Percentiles rank a stretch among this genome's conserved stretches.
Conservation (phyloP, 768 basidiomycete species). For the Ramaria rubella region DNA sequence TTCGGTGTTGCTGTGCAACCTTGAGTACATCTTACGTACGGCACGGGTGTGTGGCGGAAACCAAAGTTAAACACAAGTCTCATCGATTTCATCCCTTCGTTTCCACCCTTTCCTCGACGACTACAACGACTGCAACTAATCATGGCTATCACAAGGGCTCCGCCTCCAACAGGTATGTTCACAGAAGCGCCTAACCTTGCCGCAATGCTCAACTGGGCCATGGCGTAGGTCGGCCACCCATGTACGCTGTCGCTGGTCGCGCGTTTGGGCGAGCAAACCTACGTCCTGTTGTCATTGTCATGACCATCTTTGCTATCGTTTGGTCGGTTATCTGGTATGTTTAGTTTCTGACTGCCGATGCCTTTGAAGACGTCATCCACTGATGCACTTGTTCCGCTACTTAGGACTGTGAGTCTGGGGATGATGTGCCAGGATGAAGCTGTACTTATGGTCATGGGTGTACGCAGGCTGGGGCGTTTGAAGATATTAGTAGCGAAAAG, state of each 20-base stretch:
- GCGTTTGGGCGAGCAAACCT: constrained; percentile 8
- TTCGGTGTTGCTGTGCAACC: too few species aligned
- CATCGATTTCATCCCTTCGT: background rate
- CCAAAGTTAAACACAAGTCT: too few species aligned
- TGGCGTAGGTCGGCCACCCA: constrained; percentile 5
- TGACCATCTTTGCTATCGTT: background rate
- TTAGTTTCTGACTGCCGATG: background rate
- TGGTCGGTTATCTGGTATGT: constrained; percentile 10
- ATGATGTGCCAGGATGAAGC: background rate
- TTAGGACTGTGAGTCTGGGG: constrained; percentile 1
- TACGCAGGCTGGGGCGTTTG: constrained; percentile 5
- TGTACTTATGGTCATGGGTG: background rate
- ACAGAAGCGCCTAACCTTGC: background rate
- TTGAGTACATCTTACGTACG: too few species aligned
- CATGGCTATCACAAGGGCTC: constrained; percentile 5
- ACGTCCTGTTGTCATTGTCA: constrained; percentile 4
- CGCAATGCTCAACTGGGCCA: background rate
- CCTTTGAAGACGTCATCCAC: background rate
- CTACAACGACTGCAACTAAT: background rate
- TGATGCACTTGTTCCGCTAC: background rate
- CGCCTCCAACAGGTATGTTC: constrained; percentile 6
- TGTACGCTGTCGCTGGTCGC: constrained; percentile 8
- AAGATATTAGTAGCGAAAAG: constrained; percentile 5
- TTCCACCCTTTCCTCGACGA: background rate
- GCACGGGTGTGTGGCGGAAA: too few species aligned